These are phyloP conservation scores for Biscogniauxia marginata DNA, from an alignment of 2,329 filamentous ascomycete genomes.

Conservation along the genomic window DNA sequence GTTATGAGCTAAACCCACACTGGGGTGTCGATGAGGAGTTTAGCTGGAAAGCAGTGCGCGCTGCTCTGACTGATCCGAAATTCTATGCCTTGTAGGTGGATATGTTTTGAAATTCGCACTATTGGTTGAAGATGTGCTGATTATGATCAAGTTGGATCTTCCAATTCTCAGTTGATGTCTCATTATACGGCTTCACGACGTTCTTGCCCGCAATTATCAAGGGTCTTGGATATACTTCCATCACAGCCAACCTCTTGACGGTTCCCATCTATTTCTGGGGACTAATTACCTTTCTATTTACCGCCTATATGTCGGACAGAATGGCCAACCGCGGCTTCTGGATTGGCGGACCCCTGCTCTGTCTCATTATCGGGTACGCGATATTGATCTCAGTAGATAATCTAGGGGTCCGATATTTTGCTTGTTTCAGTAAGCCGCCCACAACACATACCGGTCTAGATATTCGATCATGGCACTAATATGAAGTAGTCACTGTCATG, in stretches of 20 bases:
- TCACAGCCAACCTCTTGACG: slow-evolving; percentile 36
- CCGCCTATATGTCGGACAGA: slow-evolving; percentile 28
- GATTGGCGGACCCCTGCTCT: slow-evolving; percentile 22
- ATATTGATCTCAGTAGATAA: slow-evolving; percentile 30
- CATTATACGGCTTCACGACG: slow-evolving; percentile 34
- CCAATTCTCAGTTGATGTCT: slow-evolving; percentile 34
- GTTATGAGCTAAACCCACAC: slow-evolving; percentile 26
- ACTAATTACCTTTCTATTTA: slow-evolving; percentile 24
- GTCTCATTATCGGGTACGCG: slow-evolving; percentile 31
- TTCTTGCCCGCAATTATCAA: slow-evolving; percentile 37
- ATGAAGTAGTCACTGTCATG: slow-evolving; percentile 18
- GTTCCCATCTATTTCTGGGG: slow-evolving; percentile 34
- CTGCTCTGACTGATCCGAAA: slow-evolving; percentile 32
- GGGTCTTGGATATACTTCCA: slow-evolving; percentile 33
- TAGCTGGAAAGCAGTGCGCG: slow-evolving; percentile 21
- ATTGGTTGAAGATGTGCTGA: neutral
- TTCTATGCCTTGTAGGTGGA: slow-evolving; percentile 27
- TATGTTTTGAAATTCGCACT: neutral
- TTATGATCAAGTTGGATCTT: slow-evolving; percentile 20
- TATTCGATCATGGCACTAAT: neutral
- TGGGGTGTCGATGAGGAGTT: slow-evolving; percentile 29
- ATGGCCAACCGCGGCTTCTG: slow-evolving; percentile 23
- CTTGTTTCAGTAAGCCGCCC: slow-evolving; percentile 19
- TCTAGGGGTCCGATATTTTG: slow-evolving; percentile 27
- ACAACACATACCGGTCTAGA: neutral